Evolutionary conservation across 2,329 filamentous ascomycete species (phyloP).

Genomic region (Boeremia lycopersici): DNA sequence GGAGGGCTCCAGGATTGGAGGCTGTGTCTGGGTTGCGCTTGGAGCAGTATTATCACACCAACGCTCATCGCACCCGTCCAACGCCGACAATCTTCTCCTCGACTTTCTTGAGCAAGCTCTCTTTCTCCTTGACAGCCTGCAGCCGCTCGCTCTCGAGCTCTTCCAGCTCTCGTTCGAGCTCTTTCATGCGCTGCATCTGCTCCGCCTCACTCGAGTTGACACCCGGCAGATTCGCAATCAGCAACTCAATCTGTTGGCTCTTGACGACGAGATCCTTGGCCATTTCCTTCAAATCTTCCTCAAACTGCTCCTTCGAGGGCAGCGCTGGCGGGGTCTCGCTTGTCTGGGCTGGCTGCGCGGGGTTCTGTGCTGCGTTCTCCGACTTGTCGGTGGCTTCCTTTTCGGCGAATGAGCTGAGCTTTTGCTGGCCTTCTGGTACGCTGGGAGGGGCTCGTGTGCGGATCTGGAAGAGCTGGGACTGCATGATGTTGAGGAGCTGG

Average conservation of each 20-base stretch:
- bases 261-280: constrained; percentile 78
- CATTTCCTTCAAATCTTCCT: constrained; percentile 71
- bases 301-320: constrained; percentile 57
- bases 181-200: constrained; percentile 66
- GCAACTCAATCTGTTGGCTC: constrained; percentile 80
- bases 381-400: constrained; percentile 34
- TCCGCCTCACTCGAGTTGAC: constrained; percentile 78
- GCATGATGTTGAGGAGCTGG: constrained; percentile 57
- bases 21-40: too few species aligned
- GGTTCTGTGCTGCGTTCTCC: constrained; percentile 23
- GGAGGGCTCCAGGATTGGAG: too few species aligned
- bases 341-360: constrained; percentile 19
- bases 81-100: constrained; percentile 54
- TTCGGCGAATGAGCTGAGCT: constrained; percentile 39
- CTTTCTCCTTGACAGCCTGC: constrained; percentile 51
- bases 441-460: constrained; percentile 50
- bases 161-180: constrained; percentile 52
- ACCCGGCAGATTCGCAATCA: constrained; percentile 77
- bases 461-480: constrained; percentile 53
- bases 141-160: constrained; percentile 50
- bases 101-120: constrained; percentile 51
- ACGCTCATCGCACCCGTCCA: constrained; percentile 24
- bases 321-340: constrained; percentile 19
- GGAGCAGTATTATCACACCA: too few species aligned
- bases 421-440: constrained; percentile 52